Base-by-base conservation (phyloP, 1,139 yeast species). In the Taiozyma sp. region DNA sequence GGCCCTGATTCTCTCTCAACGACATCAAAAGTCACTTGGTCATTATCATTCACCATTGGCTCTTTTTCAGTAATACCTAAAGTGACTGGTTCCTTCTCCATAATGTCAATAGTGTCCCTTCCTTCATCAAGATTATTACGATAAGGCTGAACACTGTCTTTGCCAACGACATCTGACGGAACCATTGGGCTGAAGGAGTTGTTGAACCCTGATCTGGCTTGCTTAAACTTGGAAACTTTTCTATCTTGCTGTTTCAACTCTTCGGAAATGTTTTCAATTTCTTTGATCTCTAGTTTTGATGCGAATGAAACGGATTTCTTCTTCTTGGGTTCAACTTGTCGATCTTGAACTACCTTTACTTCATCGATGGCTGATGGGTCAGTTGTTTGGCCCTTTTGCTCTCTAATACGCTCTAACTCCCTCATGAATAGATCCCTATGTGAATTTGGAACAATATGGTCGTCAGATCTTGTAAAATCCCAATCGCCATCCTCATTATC, bases 251-350 rank as follows among this genome's bases (percentile, higher is more conserved):
- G 49, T 30, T 51, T 73, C 48, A 78, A 60, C 46, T 74, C 72
- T 36, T 74, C 76, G 59, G 83, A 79, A 5, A 81, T 70, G 57
- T 80, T 78, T 45, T 80, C 85, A 41, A 82, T 70, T 53, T 80
- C 81, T 50, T 79, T 80, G 13, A 82, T 74, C 46, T 80, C 78
- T 44, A 80, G 67, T 2, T 68, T 66, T 3, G 72, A 70, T 0
- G 81, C 72, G 67, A 81, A 82, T 27, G 74, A 66, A 9, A 81
- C 87, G 1, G 76, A 66, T 57, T 80, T 79, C 54, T 70, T 71
- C 45, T 23, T 42, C 40, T 45, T 51, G 13, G 32, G 38, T 32
- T 45, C 6, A 34, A 47, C 29, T 24, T 9, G 12, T 24, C 16
- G 16, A 27, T 30, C 23, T 36, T 36, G 12, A 76, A 66, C 57